These are phyloP conservation scores for Mallotus repandus DNA, from an alignment of 441 rosid species.

Conservation along the genomic window DNA sequence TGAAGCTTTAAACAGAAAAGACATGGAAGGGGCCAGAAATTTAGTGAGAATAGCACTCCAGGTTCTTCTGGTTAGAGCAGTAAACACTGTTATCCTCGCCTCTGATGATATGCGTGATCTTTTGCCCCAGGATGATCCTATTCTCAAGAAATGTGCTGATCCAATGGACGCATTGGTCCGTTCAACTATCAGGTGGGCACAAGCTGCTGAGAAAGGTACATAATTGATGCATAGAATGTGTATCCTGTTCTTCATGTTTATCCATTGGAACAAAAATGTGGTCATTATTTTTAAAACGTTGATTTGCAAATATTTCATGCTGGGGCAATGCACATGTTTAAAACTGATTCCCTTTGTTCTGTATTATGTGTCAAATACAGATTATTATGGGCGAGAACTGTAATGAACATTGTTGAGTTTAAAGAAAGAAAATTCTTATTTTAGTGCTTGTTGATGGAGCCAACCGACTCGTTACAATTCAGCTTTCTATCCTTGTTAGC, in stretches of 20 bases:
- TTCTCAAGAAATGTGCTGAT: conserved; percentile 64
- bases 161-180: conserved; percentile 74
- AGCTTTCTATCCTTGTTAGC: too few relatives aligned
- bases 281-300: neutral
- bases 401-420: neutral
- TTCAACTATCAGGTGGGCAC: conserved; percentile 60
- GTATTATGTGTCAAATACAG: neutral
- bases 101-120: conserved; percentile 63
- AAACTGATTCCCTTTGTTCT: neutral
- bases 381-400: conserved; percentile 2
- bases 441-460: neutral
- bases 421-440: too few relatives aligned
- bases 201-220: conserved; percentile 29
- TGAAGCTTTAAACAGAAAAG: conserved; percentile 59
- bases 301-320: neutral
- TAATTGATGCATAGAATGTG: conserved; percentile 4
- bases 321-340: conserved; percentile 3
- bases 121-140: conserved; percentile 69
- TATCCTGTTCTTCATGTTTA: neutral
- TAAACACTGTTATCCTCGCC: conserved; percentile 59
- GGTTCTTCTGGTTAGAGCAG: conserved; percentile 69
- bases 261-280: conserved; percentile 1
- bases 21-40: conserved; percentile 70
- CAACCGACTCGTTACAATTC: neutral
- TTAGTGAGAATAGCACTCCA: conserved; percentile 74